Evolutionary conservation across 139 green algal species (phyloP), one percentile per base, ranked within the genome.

Genomic region (Chlamydomonas schloesseri): DNA sequence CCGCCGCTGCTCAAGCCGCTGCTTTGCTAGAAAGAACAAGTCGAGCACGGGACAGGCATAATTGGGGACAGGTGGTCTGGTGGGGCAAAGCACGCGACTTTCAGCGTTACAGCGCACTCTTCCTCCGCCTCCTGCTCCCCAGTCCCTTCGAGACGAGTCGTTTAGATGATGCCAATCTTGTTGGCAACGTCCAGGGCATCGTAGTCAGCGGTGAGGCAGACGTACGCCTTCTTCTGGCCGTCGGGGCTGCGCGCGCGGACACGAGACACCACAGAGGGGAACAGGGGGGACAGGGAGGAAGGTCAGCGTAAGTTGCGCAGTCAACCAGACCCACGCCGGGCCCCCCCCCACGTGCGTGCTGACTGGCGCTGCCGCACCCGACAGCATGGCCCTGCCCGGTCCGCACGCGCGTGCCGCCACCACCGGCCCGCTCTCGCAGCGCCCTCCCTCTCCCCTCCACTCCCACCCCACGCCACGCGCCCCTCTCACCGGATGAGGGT

Each of bases 111-210:
- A 83, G 65, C n/a, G 65, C 65, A 42, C n/a, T 47, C 18, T 26
- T 57, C 75, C 71, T 60, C 71, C 57, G 24, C 57, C 57, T 21
- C 18, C 76, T 50, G 60, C 76, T 83, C 64, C 76, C 76, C 76
- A 62, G 60, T 65, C 60, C 58, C 36, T 83, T 47, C 60, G 60
- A 6, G 46, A 14, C 72, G 47, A 65, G 47, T 55, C 26, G 62
- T 68, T 97, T 98, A 99, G 92, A 99, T 99, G 91, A 99, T 98
- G 91, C 97, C 98, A 86, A 99, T 99, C 95, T 98, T 99, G 97
- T 99, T 99, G 86, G 98, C 98, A 50, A 99, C 97, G 87, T 99
- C 98, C 64, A 99, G 92, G n/a, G 98, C 98, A 89, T 99, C 98
- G 81, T 98, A 98, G 90, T 99, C 98, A 11, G 94, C 84, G 34